A percentile compares a stretch with the other conserved stretches of the same genome.
Conservation (phyloP, 2,329 filamentous ascomycete genomes). For the Scytalidium sp. region DNA sequence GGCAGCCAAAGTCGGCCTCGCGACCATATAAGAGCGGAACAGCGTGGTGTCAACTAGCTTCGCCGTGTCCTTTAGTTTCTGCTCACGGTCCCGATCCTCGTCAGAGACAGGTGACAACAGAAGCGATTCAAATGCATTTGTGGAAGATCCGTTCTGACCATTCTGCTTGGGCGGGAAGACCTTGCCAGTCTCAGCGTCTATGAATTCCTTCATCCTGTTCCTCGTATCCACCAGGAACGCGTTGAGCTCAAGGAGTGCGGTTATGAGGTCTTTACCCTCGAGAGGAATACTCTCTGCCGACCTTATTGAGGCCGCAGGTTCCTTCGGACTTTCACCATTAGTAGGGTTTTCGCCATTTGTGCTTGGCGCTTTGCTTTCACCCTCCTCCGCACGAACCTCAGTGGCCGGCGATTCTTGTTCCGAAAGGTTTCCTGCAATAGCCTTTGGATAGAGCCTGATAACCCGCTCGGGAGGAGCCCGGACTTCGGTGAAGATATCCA, state of each 20-base stretch:
- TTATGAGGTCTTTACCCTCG: conserved; percentile 79
- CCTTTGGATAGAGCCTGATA: conserved; percentile 76
- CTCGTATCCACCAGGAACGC: conserved; percentile 87
- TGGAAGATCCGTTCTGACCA: conserved; percentile 37
- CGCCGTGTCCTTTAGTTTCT: conserved; percentile 72
- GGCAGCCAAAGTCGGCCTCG: conserved; percentile 77
- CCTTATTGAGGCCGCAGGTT: conserved; percentile 49
- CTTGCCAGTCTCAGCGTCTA: conserved; percentile 61
- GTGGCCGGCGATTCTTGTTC: conserved; percentile 39
- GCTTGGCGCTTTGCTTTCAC: conserved; percentile 5
- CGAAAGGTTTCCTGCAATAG: conserved; percentile 80
- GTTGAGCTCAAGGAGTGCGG: conserved; percentile 78
- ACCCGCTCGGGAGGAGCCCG: conserved; percentile 87
- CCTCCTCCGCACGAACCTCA: conserved; percentile 29
- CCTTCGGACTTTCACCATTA: conserved; percentile 13
- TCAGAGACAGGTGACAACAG: conserved; percentile 40
- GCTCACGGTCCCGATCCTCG: conserved; percentile 57
- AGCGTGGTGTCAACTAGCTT: conserved; percentile 89
- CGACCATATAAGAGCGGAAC: conserved; percentile 94
- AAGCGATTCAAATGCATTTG: conserved; percentile 54
- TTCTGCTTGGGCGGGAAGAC: conserved; percentile 46
- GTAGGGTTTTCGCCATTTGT: conserved; percentile 48
- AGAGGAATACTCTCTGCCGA: conserved; percentile 55
- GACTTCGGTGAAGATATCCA: conserved; percentile 91
- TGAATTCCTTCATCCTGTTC: conserved; percentile 57